Evolutionary conservation across 2,329 filamentous ascomycete species (phyloP), one percentile per base, ranked within the genome.

Genomic region (Gliomastix tumulicola): DNA sequence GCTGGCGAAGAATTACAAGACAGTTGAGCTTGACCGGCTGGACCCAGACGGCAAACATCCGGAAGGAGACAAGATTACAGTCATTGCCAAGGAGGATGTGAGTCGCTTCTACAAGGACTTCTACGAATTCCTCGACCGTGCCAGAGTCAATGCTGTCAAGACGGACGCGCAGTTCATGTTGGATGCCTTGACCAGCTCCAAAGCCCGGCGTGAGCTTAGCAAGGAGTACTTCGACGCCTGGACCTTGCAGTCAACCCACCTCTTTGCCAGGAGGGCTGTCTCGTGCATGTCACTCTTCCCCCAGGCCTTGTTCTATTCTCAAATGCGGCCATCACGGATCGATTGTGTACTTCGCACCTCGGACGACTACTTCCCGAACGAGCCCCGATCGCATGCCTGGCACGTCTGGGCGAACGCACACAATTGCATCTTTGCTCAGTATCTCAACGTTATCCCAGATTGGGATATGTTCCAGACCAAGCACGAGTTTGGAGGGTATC

Each of bases 251-350:
- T 79, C 81, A 8, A 71, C 94, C 8, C 81, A 82, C 10, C 74
- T 94, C 54, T 92, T 98, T 52, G 76, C 78, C 48, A 77, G 74
- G 34, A 83, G 80, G 47, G 77, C 81, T 6, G 94, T 96, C 35
- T 90, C 86, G 4, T 97, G 92, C 77, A 97, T 97, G 89, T 92
- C 88, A 0, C 85, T 92, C 57, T 75, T 82, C 4, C 92, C 92
- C 0, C 83, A 89, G 39, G 81, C 90, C 15, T 68, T 97, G 9
- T 96, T 95, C 61, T 79, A 88, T 54, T 83, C 82, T 2, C 86
- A 94, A 48, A 66, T 95, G 18, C 79, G 79, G 34, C 85, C 86
- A 0, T 68, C 77, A 1, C 67, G 89, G 0, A 74, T 88, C 15
- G n/a, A n/a, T n/a, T n/a, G n/a, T n/a, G n/a, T n/a, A n/a, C n/a